phyloP scores from a whole-genome alignment of 805 yeast genomes.

The Kodamaea laetipori region DNA sequence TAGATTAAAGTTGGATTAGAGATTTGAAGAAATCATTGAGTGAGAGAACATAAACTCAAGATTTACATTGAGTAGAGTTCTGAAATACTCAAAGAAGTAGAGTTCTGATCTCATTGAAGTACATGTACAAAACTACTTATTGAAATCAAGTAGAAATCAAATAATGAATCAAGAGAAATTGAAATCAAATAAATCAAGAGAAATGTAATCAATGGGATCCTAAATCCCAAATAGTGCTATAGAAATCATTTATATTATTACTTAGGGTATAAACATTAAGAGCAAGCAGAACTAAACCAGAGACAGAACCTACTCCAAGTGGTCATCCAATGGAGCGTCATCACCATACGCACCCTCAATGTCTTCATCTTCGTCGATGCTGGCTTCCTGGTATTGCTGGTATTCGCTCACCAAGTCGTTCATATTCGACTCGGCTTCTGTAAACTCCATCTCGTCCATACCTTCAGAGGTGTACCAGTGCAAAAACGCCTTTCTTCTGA shows the following conservation, averaged over 20 bases:
- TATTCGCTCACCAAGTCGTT: constrained; percentile 83
- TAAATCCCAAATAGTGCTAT: too few species aligned
- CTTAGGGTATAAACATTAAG: constrained; percentile 15
- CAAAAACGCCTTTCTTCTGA: constrained; percentile 89
- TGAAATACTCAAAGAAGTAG: too few species aligned
- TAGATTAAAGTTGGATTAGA: too few species aligned
- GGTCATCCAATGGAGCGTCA: constrained; percentile 61
- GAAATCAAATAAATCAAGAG: too few species aligned
- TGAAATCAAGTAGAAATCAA: too few species aligned
- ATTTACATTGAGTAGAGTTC: too few species aligned
- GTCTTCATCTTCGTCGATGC: constrained; percentile 75
- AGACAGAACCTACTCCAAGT: constrained; percentile 35
- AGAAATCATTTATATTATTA: constrained; percentile 10
- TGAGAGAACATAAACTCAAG: neutral
- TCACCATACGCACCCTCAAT: constrained; percentile 58
- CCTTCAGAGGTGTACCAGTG: constrained; percentile 97
- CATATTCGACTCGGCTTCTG: constrained; percentile 92
- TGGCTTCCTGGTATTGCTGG: constrained; percentile 88
- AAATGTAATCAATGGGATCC: too few species aligned
- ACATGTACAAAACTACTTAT: too few species aligned
- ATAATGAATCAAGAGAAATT: too few species aligned
- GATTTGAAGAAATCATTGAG: neutral
- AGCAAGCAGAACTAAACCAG: constrained; percentile 12
- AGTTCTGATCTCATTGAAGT: too few species aligned
- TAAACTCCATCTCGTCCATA: constrained; percentile 93